Percentiles rank a stretch among this genome's conserved stretches.
phyloP scores from a whole-genome alignment of 495 filamentous ascomycete species.

The Penicillium fimorum region DNA sequence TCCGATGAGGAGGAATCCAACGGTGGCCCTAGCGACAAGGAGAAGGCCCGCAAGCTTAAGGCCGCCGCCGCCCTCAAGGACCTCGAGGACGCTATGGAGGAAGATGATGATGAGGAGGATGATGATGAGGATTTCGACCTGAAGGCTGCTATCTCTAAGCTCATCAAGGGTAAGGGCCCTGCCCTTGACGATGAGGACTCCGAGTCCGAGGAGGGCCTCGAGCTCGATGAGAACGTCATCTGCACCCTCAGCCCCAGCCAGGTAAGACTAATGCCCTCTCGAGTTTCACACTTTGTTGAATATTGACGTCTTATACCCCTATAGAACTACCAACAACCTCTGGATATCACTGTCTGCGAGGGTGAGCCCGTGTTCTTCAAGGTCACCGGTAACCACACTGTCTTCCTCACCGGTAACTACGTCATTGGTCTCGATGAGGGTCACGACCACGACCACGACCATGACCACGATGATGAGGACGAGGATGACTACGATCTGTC shows the following conservation, averaged over 20 bases:
- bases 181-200: slow-evolving; percentile 63
- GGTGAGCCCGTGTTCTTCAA: slow-evolving; percentile 88
- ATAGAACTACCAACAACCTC: slow-evolving; percentile 91
- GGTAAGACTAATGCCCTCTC: slow-evolving; percentile 44
- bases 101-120: slow-evolving; percentile 60
- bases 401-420: slow-evolving; percentile 96
- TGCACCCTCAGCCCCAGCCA: slow-evolving; percentile 89
- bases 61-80: slow-evolving; percentile 67
- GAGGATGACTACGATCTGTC: slow-evolving; percentile 80
- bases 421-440: slow-evolving; percentile 60
- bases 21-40: slow-evolving; percentile 84
- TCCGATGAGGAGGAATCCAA: slow-evolving; percentile 72
- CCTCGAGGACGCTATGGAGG: slow-evolving; percentile 58
- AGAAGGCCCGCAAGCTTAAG: slow-evolving; percentile 80
- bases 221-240: slow-evolving; percentile 82
- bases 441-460: slow-evolving; percentile 48
- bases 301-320: slow-evolving; percentile 17
- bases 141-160: slow-evolving; percentile 62
- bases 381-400: slow-evolving; percentile 81
- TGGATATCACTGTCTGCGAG: slow-evolving; percentile 85
- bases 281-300: not conserved
- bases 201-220: slow-evolving; percentile 62
- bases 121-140: slow-evolving; percentile 57
- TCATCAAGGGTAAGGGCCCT: slow-evolving; percentile 80
- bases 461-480: slow-evolving; percentile 64